Conservation (phyloP, 257 asterid species). For the Haberlea rhodopensis region DNA sequence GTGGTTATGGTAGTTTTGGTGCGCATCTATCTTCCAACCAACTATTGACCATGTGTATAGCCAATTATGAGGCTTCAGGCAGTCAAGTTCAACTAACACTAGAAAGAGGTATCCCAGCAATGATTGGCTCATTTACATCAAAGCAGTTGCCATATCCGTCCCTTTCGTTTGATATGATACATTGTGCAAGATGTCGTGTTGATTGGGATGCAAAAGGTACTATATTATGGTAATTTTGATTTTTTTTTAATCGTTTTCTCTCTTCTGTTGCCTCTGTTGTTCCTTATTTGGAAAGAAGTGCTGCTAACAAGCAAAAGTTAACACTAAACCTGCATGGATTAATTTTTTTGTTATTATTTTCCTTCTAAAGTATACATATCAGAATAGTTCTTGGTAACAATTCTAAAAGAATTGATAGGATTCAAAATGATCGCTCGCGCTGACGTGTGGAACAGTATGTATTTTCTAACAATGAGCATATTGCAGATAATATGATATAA, state of each 20-base stretch:
- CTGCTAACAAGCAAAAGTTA: not conserved
- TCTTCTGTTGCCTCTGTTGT: not conserved
- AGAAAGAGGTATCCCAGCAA: conserved; percentile 98
- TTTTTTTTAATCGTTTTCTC: too few species aligned
- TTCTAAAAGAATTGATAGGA: not conserved
- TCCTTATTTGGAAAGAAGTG: not conserved
- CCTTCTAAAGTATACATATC: not conserved
- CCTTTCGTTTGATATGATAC: conserved; percentile 96
- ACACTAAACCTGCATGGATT: not conserved
- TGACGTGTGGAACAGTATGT: not conserved
- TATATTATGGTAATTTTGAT: conserved; percentile 8
- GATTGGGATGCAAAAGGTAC: conserved; percentile 97
- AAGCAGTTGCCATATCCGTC: conserved; percentile 93
- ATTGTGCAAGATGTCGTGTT: conserved; percentile 81
- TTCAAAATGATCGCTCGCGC: not conserved
- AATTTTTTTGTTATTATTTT: not conserved
- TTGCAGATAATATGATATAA: not conserved
- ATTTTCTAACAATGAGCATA: not conserved
- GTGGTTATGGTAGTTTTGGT: conserved; percentile 99
- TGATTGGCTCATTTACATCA: conserved; percentile 86
- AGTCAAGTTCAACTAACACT: conserved; percentile 98
- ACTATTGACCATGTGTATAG: conserved; percentile 83
- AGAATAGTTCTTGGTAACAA: not conserved
- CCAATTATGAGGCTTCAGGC: conserved; percentile 94
- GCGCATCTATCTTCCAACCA: conserved; percentile 79